Conservation (phyloP, 441 rosid genomes). For the Eruca vesicaria region DNA sequence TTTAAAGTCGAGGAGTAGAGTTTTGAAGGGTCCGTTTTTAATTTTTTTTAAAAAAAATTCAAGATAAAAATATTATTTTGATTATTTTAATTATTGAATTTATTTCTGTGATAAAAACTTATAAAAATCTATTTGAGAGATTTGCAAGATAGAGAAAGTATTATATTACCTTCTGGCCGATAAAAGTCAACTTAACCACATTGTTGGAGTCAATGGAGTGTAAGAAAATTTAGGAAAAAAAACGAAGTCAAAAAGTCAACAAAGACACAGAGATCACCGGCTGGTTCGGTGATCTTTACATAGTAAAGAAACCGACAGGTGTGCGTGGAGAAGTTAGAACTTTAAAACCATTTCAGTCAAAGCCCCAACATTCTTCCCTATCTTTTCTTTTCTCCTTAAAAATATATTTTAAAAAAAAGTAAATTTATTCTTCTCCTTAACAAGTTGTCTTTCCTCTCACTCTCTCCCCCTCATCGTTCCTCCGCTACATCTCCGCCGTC, state of each 20-base stretch:
- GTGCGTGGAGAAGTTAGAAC: neutral
- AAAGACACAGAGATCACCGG: constrained; percentile 4
- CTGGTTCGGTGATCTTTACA: neutral
- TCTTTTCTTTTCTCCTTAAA: neutral
- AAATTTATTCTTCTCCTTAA: neutral
- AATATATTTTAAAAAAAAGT: neutral
- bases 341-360: neutral
- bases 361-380: neutral
- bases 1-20: too few species aligned
- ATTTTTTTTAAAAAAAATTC: too few species aligned
- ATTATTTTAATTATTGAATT: too few species aligned
- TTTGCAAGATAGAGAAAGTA: neutral
- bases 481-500: constrained; percentile 8
- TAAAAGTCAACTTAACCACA: too few species aligned
- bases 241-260: constrained; percentile 1
- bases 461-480: neutral
- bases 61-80: too few species aligned
- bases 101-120: too few species aligned
- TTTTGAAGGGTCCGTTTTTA: too few species aligned
- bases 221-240: neutral
- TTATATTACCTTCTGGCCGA: neutral
- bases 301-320: neutral
- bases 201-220: too few species aligned
- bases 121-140: too few species aligned
- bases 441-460: constrained; percentile 7